These are phyloP conservation scores for Nicotiana paniculata DNA, from an alignment of 257 asterid species.

Conservation along the genomic window DNA sequence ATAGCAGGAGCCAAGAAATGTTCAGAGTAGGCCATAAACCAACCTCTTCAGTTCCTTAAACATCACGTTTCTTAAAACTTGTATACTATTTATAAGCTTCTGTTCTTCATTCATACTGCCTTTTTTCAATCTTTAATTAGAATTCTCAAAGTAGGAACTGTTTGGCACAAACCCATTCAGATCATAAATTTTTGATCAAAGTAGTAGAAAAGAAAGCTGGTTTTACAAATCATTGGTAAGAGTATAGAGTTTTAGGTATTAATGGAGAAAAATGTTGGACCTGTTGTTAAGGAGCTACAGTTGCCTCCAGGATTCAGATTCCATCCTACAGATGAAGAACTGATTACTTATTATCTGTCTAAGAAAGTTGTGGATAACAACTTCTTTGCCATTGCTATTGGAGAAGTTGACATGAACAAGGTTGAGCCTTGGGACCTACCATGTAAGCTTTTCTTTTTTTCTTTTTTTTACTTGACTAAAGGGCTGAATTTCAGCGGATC, in stretches of 20 bases:
- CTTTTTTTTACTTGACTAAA: too few relatives aligned
- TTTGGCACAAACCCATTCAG: neutral
- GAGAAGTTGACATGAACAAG: constrained; percentile 71
- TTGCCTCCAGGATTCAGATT: constrained; percentile 72
- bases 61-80: too few relatives aligned
- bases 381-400: constrained; percentile 48
- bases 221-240: neutral
- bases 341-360: constrained; percentile 55
- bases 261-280: constrained; percentile 33
- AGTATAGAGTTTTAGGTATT: neutral
- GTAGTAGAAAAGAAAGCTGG: too few relatives aligned
- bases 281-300: constrained; percentile 25
- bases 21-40: constrained; percentile 15
- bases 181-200: too few relatives aligned
- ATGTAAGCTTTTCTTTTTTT: constrained; percentile 26
- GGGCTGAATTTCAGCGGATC: neutral
- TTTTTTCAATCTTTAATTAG: too few relatives aligned
- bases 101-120: too few relatives aligned
- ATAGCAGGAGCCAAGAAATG: constrained; percentile 16
- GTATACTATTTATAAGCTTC: too few relatives aligned
- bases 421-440: constrained; percentile 80
- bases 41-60: neutral
- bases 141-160: neutral
- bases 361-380: constrained; percentile 34
- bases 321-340: constrained; percentile 69